Percentiles rank a stretch among this genome's conserved stretches.
phyloP scores from a whole-genome alignment of 768 basidiomycete species.

The Pisolithus sp. region DNA sequence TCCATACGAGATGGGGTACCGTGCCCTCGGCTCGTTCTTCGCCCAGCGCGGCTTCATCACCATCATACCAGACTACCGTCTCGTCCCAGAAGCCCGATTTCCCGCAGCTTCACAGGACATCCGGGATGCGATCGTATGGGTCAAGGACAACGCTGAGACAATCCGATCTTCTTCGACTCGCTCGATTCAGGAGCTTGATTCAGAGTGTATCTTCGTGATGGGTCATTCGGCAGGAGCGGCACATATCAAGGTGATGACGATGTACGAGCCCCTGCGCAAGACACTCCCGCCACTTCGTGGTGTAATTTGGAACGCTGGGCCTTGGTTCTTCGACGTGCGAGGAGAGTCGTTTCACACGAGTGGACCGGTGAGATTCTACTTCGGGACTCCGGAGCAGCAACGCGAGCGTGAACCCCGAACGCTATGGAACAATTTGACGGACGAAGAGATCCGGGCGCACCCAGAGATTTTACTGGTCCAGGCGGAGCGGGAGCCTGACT shows the following conservation, averaged over 20 bases:
- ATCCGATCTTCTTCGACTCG: constrained; percentile 9
- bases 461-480: constrained; percentile 45
- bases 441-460: constrained; percentile 30
- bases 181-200: constrained; percentile 29
- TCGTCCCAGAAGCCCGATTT: constrained; percentile 51
- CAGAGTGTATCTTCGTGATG: constrained; percentile 40
- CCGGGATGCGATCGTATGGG: constrained; percentile 54
- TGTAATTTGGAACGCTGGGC: constrained; percentile 40
- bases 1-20: constrained; percentile 46
- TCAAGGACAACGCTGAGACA: constrained; percentile 29
- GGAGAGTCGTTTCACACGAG: constrained; percentile 20
- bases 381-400: constrained; percentile 35
- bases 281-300: constrained; percentile 33
- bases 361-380: constrained; percentile 22
- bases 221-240: constrained; percentile 60
- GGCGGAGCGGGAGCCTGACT: constrained; percentile 49
- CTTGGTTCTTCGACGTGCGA: constrained; percentile 33
- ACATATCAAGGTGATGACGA: constrained; percentile 40
- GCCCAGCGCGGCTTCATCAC: constrained; percentile 52
- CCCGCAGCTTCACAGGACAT: constrained; percentile 53
- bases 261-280: constrained; percentile 33
- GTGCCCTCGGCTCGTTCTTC: constrained; percentile 56
- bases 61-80: constrained; percentile 65
- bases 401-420: constrained; percentile 36
- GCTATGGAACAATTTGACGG: constrained; percentile 33